Conservation (phyloP, 139 green algal species). For the Coelastrella sp. region DNA sequence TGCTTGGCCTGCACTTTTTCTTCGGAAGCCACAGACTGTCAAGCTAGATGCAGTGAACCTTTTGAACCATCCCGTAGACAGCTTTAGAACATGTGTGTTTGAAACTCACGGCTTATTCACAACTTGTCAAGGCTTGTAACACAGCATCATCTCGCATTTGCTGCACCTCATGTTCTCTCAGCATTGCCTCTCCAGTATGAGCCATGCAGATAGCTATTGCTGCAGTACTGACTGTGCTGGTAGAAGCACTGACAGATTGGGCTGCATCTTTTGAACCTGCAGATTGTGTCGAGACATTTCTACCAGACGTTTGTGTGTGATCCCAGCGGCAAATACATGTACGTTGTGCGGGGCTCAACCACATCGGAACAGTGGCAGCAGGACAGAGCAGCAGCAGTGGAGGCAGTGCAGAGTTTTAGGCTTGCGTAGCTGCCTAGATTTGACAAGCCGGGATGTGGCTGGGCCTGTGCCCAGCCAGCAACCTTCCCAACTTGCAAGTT, state of each 20-base stretch:
- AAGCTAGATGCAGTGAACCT: no score
- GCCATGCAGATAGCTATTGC: neutral
- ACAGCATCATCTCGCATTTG: no score
- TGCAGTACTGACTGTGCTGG: neutral
- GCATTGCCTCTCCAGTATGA: no score
- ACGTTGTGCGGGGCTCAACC: constrained; percentile 29
- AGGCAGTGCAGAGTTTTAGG: constrained; percentile 42
- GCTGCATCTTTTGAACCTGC: neutral
- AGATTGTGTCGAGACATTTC: constrained; percentile 37
- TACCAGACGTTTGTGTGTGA: constrained; percentile 23
- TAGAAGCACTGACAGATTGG: neutral
- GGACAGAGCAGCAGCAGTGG: neutral
- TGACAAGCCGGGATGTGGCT: neutral
- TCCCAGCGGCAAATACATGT: neutral
- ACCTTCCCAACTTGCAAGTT: neutral
- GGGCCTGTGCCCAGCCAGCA: no score
- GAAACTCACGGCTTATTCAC: no score
- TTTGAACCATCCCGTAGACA: no score
- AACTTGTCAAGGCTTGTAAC: no score
- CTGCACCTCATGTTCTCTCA: no score
- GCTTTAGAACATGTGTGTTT: no score
- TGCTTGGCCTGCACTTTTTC: no score
- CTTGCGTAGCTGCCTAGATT: neutral
- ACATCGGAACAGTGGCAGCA: constrained; percentile 9
- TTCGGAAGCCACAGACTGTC: no score